Conservation (phyloP, 257 asterid species). For the Solanum phureja region DNA sequence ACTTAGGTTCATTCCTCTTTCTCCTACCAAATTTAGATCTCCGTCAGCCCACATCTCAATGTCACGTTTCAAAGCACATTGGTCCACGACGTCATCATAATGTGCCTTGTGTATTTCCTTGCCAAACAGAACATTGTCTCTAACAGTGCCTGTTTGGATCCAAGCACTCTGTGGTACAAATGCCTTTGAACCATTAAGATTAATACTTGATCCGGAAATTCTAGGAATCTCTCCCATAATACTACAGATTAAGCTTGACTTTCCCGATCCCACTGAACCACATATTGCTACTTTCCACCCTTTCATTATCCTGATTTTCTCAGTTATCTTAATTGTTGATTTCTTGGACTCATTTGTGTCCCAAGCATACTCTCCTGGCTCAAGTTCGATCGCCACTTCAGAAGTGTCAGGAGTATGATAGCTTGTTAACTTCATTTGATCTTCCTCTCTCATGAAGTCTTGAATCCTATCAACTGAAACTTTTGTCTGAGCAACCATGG, state of each 20-base stretch:
- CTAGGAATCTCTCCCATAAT: slow-evolving; percentile 70
- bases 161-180: slow-evolving; percentile 79
- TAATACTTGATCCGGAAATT: slow-evolving; percentile 43
- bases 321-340: slow-evolving; percentile 38
- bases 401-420: slow-evolving; percentile 9
- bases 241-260: slow-evolving; percentile 61
- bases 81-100: slow-evolving; percentile 56
- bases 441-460: slow-evolving; percentile 41
- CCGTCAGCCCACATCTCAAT: slow-evolving; percentile 53
- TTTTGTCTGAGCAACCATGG: slow-evolving; percentile 71
- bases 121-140: slow-evolving; percentile 76
- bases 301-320: slow-evolving; percentile 32
- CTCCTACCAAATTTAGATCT: slow-evolving; percentile 57
- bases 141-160: slow-evolving; percentile 77
- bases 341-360: slow-evolving; percentile 20
- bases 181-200: slow-evolving; percentile 56
- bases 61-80: slow-evolving; percentile 63
- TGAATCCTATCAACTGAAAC: slow-evolving; percentile 61
- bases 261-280: slow-evolving; percentile 84
- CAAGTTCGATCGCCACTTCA: slow-evolving; percentile 51
- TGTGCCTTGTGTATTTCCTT: slow-evolving; percentile 46
- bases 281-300: slow-evolving; percentile 75
- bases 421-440: slow-evolving; percentile 27
- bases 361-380: slow-evolving; percentile 67
- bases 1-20: slow-evolving; percentile 61